Evolutionary conservation across 164 flowering plant genomes (phyloP).

Genomic region (Piper longum): DNA sequence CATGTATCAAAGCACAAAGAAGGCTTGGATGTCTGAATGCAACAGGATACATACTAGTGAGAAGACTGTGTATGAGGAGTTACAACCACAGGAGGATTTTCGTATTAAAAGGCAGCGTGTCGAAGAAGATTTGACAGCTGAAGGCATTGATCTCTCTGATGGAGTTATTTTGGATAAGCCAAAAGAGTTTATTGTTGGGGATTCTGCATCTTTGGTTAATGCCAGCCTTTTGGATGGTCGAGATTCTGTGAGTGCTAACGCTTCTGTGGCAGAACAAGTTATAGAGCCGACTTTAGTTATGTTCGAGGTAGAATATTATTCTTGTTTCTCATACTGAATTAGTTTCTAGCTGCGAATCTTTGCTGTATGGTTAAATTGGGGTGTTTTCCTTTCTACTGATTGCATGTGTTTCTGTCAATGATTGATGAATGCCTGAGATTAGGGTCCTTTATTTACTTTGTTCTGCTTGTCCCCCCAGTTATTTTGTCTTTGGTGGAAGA

Average conservation of each 20-base stretch:
- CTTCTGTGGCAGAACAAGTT: constrained; percentile 72
- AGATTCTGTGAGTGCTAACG: constrained; percentile 44
- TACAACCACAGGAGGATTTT: constrained; percentile 26
- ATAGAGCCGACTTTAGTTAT: constrained; percentile 92
- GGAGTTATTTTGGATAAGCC: constrained; percentile 24
- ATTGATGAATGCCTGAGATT: background rate
- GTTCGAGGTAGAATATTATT: constrained; percentile 63
- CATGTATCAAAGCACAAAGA: constrained; percentile 18
- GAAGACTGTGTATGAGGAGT: constrained; percentile 31
- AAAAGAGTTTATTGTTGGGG: constrained; percentile 34
- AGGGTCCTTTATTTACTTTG: too few relatives aligned
- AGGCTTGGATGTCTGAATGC: constrained; percentile 31
- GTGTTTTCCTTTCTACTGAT: background rate
- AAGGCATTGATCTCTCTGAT: constrained; percentile 34
- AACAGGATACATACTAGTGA: constrained; percentile 41
- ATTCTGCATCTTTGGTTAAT: constrained; percentile 19
- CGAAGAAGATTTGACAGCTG: constrained; percentile 39
- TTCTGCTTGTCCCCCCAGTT: too few relatives aligned
- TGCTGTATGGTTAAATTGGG: background rate
- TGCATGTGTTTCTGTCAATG: background rate
- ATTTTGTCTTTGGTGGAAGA: too few relatives aligned
- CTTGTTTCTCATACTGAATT: background rate
- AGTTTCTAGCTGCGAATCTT: background rate
- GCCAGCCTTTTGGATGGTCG: constrained; percentile 26
- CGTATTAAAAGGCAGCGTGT: constrained; percentile 43